Conservation (phyloP, 306 rosid species). For the Chamaecrista fasciculata region DNA sequence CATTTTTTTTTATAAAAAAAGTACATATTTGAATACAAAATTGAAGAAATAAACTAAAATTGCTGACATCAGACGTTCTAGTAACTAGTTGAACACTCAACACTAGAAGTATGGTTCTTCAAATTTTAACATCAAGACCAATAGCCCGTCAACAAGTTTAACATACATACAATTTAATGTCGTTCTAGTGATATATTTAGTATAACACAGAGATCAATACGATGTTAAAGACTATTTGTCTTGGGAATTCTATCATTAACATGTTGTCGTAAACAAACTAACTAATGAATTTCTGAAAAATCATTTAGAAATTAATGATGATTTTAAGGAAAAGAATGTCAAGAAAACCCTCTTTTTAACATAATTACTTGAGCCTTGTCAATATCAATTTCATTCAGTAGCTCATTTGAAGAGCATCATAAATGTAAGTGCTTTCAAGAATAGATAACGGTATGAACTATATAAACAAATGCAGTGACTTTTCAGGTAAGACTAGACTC, state of each 20-base stretch:
- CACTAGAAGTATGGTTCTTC: conserved; percentile 1
- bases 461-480: neutral
- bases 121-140: conserved; percentile 4
- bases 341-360: neutral
- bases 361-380: neutral
- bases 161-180: conserved; percentile 5
- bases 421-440: neutral
- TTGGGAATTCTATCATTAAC: neutral
- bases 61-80: neutral
- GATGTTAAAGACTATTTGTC: neutral
- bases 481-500: conserved; percentile 27
- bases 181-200: conserved; percentile 19
- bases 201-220: neutral
- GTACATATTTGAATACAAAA: neutral
- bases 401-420: neutral
- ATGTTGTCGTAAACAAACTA: neutral
- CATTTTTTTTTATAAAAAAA: neutral
- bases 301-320: neutral
- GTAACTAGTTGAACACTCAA: conserved; percentile 1
- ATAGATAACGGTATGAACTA: neutral
- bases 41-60: neutral
- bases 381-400: neutral
- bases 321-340: neutral
- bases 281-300: neutral
- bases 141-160: neutral